These are phyloP conservation scores for Lipomyces kockii DNA, from an alignment of 805 yeast genomes.

Conservation along the genomic window DNA sequence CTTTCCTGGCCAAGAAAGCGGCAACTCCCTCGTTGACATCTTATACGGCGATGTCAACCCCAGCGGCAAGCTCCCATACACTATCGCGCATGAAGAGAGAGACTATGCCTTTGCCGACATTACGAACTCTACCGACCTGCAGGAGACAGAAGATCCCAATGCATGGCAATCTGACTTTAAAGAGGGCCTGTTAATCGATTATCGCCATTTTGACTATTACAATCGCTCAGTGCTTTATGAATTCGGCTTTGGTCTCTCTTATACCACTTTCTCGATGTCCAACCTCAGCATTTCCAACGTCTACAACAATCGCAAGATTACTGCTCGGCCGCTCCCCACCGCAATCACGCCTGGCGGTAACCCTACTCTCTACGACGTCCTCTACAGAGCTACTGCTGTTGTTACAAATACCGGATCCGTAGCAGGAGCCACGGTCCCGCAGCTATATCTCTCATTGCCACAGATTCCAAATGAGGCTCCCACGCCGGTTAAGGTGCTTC, in stretches of 20 bases:
- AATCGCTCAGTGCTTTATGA: slow-evolving; percentile 56
- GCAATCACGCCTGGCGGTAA: slow-evolving; percentile 65
- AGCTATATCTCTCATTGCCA: slow-evolving; percentile 59
- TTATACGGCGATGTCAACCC: slow-evolving; percentile 65
- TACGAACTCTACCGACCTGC: slow-evolving; percentile 7
- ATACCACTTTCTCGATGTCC: slow-evolving; percentile 55
- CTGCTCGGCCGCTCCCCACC: slow-evolving; percentile 35
- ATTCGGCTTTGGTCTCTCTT: slow-evolving; percentile 67
- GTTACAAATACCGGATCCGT: slow-evolving; percentile 55
- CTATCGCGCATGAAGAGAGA: slow-evolving; percentile 52
- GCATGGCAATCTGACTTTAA: slow-evolving; percentile 58
- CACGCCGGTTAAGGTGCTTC: slow-evolving; percentile 56
- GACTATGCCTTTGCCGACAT: background rate
- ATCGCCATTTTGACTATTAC: slow-evolving; percentile 52
- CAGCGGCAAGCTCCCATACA: slow-evolving; percentile 59
- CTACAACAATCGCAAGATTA: background rate
- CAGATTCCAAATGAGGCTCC: slow-evolving; percentile 44
- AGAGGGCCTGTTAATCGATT: slow-evolving; percentile 62
- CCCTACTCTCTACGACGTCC: slow-evolving; percentile 60
- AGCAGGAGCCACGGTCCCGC: slow-evolving; percentile 56
- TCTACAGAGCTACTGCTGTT: slow-evolving; percentile 53
- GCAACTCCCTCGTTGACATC: slow-evolving; percentile 65
- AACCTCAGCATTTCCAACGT: slow-evolving; percentile 32
- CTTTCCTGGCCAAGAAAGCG: slow-evolving; percentile 62
- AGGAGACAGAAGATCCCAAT: slow-evolving; percentile 58